Conservation (phyloP, 1,284 basidiomycete species). For the Melampsora abietis-canadensis region DNA sequence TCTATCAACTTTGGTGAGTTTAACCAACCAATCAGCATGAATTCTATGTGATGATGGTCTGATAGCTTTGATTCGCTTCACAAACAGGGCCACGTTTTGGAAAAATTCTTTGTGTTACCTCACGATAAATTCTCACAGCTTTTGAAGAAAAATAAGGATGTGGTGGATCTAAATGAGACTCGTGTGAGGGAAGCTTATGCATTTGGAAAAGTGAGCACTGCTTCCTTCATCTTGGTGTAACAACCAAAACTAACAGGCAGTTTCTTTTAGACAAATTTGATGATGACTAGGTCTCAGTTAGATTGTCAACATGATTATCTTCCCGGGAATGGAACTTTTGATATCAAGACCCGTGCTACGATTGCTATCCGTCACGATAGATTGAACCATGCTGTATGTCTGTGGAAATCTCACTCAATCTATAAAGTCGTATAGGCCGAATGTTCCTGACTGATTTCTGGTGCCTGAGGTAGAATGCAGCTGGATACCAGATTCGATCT, state of each 20-base stretch:
- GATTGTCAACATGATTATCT: constrained; percentile 78
- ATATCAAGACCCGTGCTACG: constrained; percentile 90
- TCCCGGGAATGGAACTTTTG: constrained; percentile 86
- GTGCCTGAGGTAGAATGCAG: constrained; percentile 47
- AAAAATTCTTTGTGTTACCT: constrained; percentile 51
- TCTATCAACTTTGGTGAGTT: constrained; percentile 71
- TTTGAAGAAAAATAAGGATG: constrained; percentile 14
- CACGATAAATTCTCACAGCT: constrained; percentile 31
- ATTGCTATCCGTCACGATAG: constrained; percentile 79
- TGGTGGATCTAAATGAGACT: constrained; percentile 53
- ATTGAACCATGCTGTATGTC: constrained; percentile 72
- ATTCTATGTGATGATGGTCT: background rate
- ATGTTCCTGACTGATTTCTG: background rate
- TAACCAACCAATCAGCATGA: background rate
- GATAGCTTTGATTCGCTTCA: background rate
- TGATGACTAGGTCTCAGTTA: constrained; percentile 92
- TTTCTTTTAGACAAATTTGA: constrained; percentile 62
- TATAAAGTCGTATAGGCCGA: constrained; percentile 55
- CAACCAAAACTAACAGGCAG: constrained; percentile 1
- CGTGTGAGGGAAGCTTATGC: constrained; percentile 68
- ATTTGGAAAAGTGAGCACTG: constrained; percentile 66
- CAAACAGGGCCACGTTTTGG: constrained; percentile 45
- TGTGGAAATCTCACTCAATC: background rate
- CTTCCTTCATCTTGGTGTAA: constrained; percentile 4
- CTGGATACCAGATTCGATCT: constrained; percentile 52